Base-by-base conservation (phyloP, 2,329 filamentous ascomycete genomes). In the Plectosphaerella cucumerina region DNA sequence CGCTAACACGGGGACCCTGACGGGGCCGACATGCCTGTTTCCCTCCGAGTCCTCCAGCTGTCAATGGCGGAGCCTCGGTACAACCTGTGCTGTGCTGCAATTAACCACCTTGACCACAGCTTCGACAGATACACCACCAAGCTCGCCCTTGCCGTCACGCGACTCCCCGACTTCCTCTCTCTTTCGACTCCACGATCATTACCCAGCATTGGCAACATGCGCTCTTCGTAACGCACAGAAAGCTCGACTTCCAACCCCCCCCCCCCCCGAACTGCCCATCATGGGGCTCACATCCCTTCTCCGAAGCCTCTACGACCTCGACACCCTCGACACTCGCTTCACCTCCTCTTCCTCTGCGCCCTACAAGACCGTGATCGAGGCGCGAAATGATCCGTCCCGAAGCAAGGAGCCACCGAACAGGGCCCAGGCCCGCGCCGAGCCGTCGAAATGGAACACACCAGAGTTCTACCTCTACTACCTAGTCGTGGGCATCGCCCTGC, bases 381-480 rank as follows among this genome's bases (percentile, higher is more conserved):
- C 75, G 54, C 73, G 77, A 41, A 56, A 17, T 34, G 64, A 64
- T 52, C 65, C 58, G 43, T 64, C 60, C 49, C 60, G 60, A 60
- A 71, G 66, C 66, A 66, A 66, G 55, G 66, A 69, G 53, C 63
- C 67, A 58, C 67, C 68, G 50, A 68, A 72, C 58, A 75, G 75
- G 67, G 72, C 64, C 44, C 69, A 66, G 54, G 65, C 62, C 41
- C 65, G 67, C 62, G 77, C 68, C 50, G 76, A 80, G 54, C 81
- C 84, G 34, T 80, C 92, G 42, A 87, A 81, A 84, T 99, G 93
- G 93, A 82, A 78, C 21, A 95, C 91, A 0, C 78, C 80, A 3
- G 94, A 99, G 70, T 97, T 94, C 72, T 87, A 83, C 65, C 60
- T 91, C 49, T 97, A 99, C 73, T 87, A 85, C 59, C 45, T 87